A percentile compares a stretch with the other conserved stretches of the same genome.
phyloP scores from a whole-genome alignment of 257 asterid species.

The Penstemon barbatus region DNA sequence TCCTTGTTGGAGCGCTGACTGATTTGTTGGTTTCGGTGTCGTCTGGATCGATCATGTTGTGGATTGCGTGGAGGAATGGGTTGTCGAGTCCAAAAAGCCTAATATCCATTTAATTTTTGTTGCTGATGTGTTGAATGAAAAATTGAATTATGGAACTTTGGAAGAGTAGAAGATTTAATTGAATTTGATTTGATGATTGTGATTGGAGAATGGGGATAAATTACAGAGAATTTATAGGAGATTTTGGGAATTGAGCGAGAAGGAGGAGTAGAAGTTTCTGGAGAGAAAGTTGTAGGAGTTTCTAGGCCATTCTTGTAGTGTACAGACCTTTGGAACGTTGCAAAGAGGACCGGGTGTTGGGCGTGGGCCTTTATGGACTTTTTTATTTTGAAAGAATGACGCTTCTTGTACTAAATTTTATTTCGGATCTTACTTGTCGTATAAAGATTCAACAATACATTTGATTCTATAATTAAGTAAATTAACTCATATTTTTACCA shows the following conservation, averaged over 20 bases:
- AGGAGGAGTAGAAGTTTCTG: conserved; percentile 26
- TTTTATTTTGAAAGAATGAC: too few species aligned
- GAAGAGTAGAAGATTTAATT: background rate
- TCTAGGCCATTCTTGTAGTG: background rate
- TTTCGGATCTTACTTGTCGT: too few species aligned
- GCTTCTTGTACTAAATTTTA: too few species aligned
- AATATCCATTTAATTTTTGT: conserved; percentile 45
- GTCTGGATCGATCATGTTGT: conserved; percentile 47
- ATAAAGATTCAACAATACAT: too few species aligned
- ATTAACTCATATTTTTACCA: too few species aligned
- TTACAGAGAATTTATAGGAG: background rate
- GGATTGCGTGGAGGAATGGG: conserved; percentile 54
- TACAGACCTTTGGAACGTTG: too few species aligned
- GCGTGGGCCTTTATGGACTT: too few species aligned
- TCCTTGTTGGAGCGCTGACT: conserved; percentile 41
- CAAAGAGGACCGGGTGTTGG: too few species aligned
- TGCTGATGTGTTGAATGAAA: background rate
- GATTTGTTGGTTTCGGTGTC: conserved; percentile 34
- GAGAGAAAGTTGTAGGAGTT: conserved; percentile 4
- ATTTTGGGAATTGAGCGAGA: background rate
- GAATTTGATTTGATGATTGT: too few species aligned
- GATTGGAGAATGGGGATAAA: background rate
- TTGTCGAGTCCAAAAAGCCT: conserved; percentile 58
- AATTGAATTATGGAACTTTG: too few species aligned
- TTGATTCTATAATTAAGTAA: too few species aligned